Evolutionary conservation across 2,329 filamentous ascomycete species (phyloP).

Genomic region (Fusarium paranaense): DNA sequence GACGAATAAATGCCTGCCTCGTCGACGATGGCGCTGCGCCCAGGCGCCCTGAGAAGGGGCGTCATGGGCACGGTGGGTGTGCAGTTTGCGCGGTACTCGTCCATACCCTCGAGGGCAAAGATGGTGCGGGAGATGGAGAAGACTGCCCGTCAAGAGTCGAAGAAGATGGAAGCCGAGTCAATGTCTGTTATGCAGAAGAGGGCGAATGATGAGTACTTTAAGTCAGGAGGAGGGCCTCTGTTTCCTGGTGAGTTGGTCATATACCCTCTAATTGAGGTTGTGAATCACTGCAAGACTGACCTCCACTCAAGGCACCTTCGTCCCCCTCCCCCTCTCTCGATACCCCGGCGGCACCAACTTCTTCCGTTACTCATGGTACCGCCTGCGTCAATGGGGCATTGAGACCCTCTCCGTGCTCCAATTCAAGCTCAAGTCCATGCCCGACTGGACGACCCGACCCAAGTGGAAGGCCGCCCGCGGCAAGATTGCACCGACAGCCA

Average conservation of each 20-base stretch:
- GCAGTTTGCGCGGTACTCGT: conserved; percentile 42
- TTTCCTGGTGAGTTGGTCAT: conserved; percentile 47
- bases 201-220: conserved; percentile 50
- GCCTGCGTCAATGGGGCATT: conserved; percentile 50
- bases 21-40: conserved; percentile 36
- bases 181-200: conserved; percentile 48
- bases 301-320: conserved; percentile 57
- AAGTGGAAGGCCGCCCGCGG: conserved; percentile 57
- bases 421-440: conserved; percentile 60
- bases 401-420: conserved; percentile 51
- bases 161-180: conserved; percentile 43
- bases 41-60: conserved; percentile 33
- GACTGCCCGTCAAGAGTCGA: conserved; percentile 33
- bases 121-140: conserved; percentile 47
- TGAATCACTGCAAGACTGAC: conserved; percentile 1
- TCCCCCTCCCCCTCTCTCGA: conserved; percentile 55
- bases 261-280: conserved; percentile 9
- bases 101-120: conserved; percentile 40
- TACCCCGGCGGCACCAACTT: conserved; percentile 48
- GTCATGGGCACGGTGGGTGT: conserved; percentile 34
- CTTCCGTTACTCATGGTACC: conserved; percentile 52
- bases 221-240: conserved; percentile 48
- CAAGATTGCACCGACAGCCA: conserved; percentile 63
- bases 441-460: conserved; percentile 54
- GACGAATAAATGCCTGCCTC: conserved; percentile 33